Evolutionary conservation across 2,329 filamentous ascomycete species (phyloP).

Genomic region (Pseudogymnoascus sp.): DNA sequence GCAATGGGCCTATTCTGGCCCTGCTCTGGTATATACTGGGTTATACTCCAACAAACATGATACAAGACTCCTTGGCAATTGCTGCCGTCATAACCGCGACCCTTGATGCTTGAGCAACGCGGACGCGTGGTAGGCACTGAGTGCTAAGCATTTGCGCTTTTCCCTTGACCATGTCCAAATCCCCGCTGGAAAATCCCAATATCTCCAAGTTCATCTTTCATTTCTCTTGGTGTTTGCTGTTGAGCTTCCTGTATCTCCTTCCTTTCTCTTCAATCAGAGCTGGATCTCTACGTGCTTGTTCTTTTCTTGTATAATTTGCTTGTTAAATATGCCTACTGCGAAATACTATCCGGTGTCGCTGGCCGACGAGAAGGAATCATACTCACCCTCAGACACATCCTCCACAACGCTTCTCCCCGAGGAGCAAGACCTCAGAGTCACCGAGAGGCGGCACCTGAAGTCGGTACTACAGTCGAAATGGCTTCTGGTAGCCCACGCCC

Average conservation of each 20-base stretch:
- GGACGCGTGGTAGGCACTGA: background rate
- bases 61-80: background rate
- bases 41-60: slow-evolving; percentile 1
- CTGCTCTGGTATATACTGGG: background rate
- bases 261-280: background rate
- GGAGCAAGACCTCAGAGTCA: background rate
- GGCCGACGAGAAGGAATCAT: background rate
- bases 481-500: slow-evolving; percentile 13
- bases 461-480: slow-evolving; percentile 12
- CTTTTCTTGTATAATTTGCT: background rate
- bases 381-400: background rate
- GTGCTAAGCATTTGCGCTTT: background rate
- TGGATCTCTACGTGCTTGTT: background rate
- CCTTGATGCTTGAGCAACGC: background rate
- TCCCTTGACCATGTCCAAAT: background rate
- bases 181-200: background rate
- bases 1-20: background rate
- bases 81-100: background rate
- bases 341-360: slow-evolving; percentile 3
- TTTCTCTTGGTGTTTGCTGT: background rate
- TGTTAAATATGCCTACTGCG: background rate
- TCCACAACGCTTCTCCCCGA: background rate
- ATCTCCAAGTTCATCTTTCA: background rate
- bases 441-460: background rate
- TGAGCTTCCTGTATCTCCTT: background rate